Evolutionary conservation across 1,139 yeast species (phyloP).

Genomic region (Yamadazyma dushanensis): DNA sequence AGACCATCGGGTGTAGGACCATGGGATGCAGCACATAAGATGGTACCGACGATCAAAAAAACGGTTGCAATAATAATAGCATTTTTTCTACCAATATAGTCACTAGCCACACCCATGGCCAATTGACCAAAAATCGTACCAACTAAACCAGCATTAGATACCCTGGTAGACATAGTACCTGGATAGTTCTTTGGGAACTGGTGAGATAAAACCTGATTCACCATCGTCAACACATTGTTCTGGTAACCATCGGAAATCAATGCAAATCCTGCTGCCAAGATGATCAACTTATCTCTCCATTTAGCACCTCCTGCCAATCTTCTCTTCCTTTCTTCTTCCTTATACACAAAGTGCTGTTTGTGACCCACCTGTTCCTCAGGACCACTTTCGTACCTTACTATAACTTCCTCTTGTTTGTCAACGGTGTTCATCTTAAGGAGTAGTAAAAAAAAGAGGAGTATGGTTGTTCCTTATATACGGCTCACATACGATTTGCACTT

Average conservation of each 20-base stretch:
- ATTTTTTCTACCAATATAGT: constrained; percentile 48
- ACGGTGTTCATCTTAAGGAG: background rate
- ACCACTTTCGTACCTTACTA: constrained; percentile 1
- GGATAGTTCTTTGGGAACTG: constrained; percentile 33
- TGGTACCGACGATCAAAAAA: constrained; percentile 45
- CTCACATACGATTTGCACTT: background rate
- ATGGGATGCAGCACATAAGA: constrained; percentile 51
- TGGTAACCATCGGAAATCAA: constrained; percentile 55
- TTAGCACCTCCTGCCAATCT: constrained; percentile 32
- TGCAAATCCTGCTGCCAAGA: constrained; percentile 51
- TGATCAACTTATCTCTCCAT: constrained; percentile 33
- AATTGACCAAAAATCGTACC: constrained; percentile 54
- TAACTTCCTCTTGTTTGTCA: background rate
- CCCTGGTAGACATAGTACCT: constrained; percentile 42
- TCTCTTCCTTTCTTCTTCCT: constrained; percentile 31
- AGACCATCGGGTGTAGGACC: constrained; percentile 41
- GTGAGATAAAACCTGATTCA: constrained; percentile 36
- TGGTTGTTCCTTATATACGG: background rate
- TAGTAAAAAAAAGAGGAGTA: background rate
- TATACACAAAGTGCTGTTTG: constrained; percentile 27
- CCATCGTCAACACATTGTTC: constrained; percentile 51
- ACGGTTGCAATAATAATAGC: constrained; percentile 47
- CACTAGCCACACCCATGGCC: constrained; percentile 43
- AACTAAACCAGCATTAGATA: constrained; percentile 50
- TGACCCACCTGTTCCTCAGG: background rate